These are phyloP conservation scores for Aspergillus hiratsukae DNA, from an alignment of 2,329 filamentous ascomycete genomes.

Conservation along the genomic window DNA sequence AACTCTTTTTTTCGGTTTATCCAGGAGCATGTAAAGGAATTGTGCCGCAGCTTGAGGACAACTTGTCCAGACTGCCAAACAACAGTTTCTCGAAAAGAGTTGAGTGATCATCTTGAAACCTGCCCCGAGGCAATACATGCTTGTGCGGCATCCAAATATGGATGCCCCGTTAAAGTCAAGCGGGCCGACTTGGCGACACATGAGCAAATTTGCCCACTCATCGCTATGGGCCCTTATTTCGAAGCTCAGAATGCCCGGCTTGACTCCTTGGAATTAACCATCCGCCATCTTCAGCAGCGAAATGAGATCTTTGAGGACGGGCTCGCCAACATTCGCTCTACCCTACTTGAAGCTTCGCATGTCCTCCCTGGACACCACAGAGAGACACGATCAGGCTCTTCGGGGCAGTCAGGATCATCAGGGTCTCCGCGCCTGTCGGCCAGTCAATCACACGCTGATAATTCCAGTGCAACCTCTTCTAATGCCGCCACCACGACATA, in stretches of 20 bases:
- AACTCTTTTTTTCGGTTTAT: background rate
- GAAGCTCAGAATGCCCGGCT: slow-evolving; percentile 41
- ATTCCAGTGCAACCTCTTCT: slow-evolving; percentile 28
- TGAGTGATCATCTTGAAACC: slow-evolving; percentile 33
- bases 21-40: slow-evolving; percentile 34
- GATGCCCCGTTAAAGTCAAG: slow-evolving; percentile 38
- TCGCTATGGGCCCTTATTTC: slow-evolving; percentile 43
- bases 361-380: slow-evolving; percentile 6
- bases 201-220: slow-evolving; percentile 48
- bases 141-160: slow-evolving; percentile 40
- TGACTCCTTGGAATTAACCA: slow-evolving; percentile 41
- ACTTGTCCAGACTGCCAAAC: slow-evolving; percentile 36
- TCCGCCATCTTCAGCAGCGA: slow-evolving; percentile 42
- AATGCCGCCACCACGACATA: slow-evolving; percentile 47
- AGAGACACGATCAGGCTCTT: slow-evolving; percentile 13
- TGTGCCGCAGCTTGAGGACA: slow-evolving; percentile 34
- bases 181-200: slow-evolving; percentile 39
- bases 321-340: slow-evolving; percentile 39
- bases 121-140: slow-evolving; percentile 34
- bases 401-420: background rate
- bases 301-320: slow-evolving; percentile 47
- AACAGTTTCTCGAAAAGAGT: slow-evolving; percentile 27
- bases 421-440: slow-evolving; percentile 10
- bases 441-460: slow-evolving; percentile 14
- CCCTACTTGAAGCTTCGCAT: slow-evolving; percentile 31